phyloP scores from a whole-genome alignment of 352 stramenopile genomes.

The Phytophthora vignae region DNA sequence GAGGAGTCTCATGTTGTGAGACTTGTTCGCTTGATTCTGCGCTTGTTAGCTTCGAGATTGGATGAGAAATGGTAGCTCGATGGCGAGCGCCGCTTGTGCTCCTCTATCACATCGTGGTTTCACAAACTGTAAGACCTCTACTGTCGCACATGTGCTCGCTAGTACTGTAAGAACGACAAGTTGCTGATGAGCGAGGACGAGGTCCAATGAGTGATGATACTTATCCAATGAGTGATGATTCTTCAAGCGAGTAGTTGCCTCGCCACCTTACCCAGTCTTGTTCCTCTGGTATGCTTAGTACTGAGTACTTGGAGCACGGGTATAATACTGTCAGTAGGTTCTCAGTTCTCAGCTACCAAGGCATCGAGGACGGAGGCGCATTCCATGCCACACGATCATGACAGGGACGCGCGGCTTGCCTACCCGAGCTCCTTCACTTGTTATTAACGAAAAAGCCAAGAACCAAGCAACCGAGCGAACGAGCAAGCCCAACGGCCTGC shows the following conservation, averaged over 20 bases:
- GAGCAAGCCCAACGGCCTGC: neutral
- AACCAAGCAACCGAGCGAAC: neutral
- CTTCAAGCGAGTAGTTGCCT: neutral
- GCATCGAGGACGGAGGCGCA: neutral
- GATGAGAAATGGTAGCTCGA: neutral
- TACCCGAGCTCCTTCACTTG: neutral
- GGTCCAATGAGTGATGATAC: neutral
- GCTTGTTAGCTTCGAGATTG: neutral
- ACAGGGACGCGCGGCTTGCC: neutral
- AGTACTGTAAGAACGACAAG: neutral
- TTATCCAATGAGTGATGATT: no score
- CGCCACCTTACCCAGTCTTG: neutral
- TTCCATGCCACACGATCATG: neutral
- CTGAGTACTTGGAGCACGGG: neutral
- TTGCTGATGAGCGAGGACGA: neutral
- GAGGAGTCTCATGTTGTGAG: neutral
- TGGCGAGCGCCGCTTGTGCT: neutral
- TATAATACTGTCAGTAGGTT: neutral
- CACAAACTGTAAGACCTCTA: neutral
- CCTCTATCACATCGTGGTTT: no score
- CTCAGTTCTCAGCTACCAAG: neutral
- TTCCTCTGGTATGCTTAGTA: no score
- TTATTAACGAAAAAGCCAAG: neutral
- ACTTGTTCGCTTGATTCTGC: neutral
- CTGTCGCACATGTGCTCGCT: neutral